Evolutionary conservation across 1,284 basidiomycete genomes (phyloP), one percentile per base, ranked within the genome.

Genomic region (Gastroboletus turbinatus): DNA sequence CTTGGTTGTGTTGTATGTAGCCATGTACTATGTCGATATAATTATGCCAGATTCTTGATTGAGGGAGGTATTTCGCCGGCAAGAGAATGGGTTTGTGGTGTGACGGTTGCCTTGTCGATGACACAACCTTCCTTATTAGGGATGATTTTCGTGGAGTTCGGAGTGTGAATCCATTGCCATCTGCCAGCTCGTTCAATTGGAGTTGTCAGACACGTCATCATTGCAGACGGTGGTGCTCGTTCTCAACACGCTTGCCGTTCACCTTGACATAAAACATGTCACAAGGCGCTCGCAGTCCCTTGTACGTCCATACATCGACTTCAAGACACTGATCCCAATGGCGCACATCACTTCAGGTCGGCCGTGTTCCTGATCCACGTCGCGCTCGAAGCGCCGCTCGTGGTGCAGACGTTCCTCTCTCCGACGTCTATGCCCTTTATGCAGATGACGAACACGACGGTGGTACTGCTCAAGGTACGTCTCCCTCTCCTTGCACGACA

Each of bases 361-460:
- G 73, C 73, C 19, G 77, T 91, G 3, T 92, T 91, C 70, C 76
- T 93, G 39, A 71, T 92, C 33, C 91, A 93, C 67, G 82, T 91
- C 60, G 88, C 85, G 11, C 74, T 92, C 47, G 91, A 93, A 68
- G 79, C 82, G 5, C 90, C 90, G 0, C 67, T 93, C 25, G 88
- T 86, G 2, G 71, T 92, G 36, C 86, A 91, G 67, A 89, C 88
- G 4, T 73, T 92, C 36, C 83, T 82, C 76, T 78, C 83, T 2
- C 86, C 89, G 1, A 63, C 73, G 13, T 75, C 69, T 7, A 71
- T 93, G 13, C 88, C 88, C 0, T 91, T 93, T 69, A 67, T 92
- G 50, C 83, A 92, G 67, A 76, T 92, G 59, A 92, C 85, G 62
- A 93, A 93, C 73, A 93, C 91, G 4, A 81, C 88, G 1, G 55